Evolutionary conservation across 495 filamentous ascomycete genomes (phyloP).

Genomic region (Endocarpon pusillum): DNA sequence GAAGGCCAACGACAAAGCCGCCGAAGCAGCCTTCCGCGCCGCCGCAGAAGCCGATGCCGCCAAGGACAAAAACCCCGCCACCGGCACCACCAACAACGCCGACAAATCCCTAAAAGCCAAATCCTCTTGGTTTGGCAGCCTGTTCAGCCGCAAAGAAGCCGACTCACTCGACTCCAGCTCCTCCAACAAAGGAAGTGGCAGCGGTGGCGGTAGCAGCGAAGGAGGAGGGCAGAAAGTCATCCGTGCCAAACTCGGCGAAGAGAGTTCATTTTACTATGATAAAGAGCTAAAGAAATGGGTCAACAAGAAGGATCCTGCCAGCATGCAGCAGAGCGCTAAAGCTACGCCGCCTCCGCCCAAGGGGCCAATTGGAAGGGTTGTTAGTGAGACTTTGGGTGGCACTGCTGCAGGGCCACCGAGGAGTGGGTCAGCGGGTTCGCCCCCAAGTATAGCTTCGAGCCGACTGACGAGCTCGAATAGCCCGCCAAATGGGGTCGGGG

Average conservation of each 20-base stretch:
- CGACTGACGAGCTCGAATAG: constrained; percentile 11
- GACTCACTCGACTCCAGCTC: no score
- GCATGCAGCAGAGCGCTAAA: constrained; percentile 26
- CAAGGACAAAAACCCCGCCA: constrained; percentile 22
- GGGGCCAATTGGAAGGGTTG: constrained; percentile 23
- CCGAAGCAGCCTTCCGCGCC: constrained; percentile 63
- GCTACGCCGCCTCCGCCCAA: constrained; percentile 36
- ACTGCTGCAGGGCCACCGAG: constrained; percentile 12
- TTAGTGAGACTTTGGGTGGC: constrained; percentile 9
- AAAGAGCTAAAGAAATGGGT: constrained; percentile 92
- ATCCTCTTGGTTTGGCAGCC: background rate
- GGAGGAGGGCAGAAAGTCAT: constrained; percentile 62
- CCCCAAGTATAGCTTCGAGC: constrained; percentile 18
- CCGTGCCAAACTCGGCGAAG: constrained; percentile 86
- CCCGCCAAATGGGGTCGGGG: constrained; percentile 22
- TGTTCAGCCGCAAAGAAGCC: background rate
- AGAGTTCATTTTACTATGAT: constrained; percentile 85
- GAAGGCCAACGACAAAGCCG: constrained; percentile 30
- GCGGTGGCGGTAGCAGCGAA: constrained; percentile 3
- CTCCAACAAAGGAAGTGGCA: background rate
- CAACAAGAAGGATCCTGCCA: constrained; percentile 67
- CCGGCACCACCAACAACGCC: constrained; percentile 13
- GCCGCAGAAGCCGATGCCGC: constrained; percentile 73
- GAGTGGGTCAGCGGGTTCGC: constrained; percentile 21
- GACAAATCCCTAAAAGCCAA: background rate